Evolutionary conservation across 257 asterid genomes (phyloP).

Genomic region (Lavandula angustifolia): DNA sequence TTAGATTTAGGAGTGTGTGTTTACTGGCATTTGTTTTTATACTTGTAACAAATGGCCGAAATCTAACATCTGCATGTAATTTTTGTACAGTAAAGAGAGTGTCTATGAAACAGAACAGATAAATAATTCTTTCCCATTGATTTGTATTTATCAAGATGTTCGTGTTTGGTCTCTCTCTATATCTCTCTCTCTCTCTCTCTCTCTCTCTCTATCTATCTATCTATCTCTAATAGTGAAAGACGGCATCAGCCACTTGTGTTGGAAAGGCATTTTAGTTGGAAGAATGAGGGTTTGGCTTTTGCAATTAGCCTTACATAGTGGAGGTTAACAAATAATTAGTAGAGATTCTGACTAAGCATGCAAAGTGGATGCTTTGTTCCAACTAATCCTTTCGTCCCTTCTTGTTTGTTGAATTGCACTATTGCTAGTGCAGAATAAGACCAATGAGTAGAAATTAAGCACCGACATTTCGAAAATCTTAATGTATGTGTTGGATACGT

Average conservation of each 20-base stretch:
- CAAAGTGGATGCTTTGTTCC: conserved; percentile 30
- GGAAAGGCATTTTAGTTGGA: neutral
- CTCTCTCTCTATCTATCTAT: no score
- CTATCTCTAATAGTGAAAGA: no score
- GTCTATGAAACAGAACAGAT: conserved; percentile 45
- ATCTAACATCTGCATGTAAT: conserved; percentile 52
- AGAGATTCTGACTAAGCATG: conserved; percentile 26
- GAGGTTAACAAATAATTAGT: neutral
- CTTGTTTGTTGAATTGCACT: neutral
- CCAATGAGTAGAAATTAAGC: no score
- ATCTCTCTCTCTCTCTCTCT: no score
- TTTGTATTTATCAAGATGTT: conserved; percentile 32
- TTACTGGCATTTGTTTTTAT: conserved; percentile 41
- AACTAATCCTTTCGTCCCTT: neutral
- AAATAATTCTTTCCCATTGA: conserved; percentile 15
- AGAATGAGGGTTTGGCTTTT: conserved; percentile 5
- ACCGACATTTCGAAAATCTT: no score
- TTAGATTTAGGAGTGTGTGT: no score
- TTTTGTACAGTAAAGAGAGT: conserved; percentile 55
- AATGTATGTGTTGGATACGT: no score
- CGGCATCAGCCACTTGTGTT: conserved; percentile 12
- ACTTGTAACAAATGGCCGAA: conserved; percentile 29
- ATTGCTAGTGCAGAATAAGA: conserved; percentile 6
- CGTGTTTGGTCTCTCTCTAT: no score
- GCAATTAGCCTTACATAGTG: conserved; percentile 27